A percentile compares a stretch with the other conserved stretches of the same genome.
Evolutionary conservation across 2,329 filamentous ascomycete species (phyloP).

Genomic region (Aspergillus novofumigatus): DNA sequence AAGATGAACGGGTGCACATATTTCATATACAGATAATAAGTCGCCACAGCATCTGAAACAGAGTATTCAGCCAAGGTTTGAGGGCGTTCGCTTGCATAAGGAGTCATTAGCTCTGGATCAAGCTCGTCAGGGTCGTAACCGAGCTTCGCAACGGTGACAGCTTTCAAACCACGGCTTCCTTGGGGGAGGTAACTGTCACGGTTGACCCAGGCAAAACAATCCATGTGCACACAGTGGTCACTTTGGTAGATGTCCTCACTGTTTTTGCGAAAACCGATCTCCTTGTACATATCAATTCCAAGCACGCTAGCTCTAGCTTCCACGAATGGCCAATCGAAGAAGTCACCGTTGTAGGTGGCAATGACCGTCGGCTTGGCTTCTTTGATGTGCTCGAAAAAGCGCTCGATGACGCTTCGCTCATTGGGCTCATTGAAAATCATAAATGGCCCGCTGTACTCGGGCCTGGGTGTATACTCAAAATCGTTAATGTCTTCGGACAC

Average conservation of each 20-base stretch:
- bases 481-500: conserved; percentile 96
- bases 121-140: conserved; percentile 98
- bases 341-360: conserved; percentile 99
- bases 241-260: conserved; percentile 95
- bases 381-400: conserved; percentile 95
- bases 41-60: conserved; percentile 96
- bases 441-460: conserved; percentile 91
- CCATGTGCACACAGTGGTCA: conserved; percentile 95
- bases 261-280: conserved; percentile 95
- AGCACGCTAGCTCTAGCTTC: conserved; percentile 88
- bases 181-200: conserved; percentile 97
- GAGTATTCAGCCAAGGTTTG: conserved; percentile 97
- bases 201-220: conserved; percentile 98
- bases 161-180: conserved; percentile 93
- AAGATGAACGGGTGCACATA: conserved; percentile 99
- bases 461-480: conserved; percentile 96
- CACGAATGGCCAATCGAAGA: conserved; percentile 99
- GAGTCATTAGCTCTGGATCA: conserved; percentile 95
- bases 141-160: conserved; percentile 94
- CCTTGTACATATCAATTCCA: conserved; percentile 98
- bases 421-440: conserved; percentile 98
- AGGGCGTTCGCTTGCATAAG: conserved; percentile 77
- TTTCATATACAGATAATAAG: conserved; percentile 99
- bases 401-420: conserved; percentile 79
- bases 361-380: conserved; percentile 93